These are phyloP conservation scores for Stemphylium vesicarium DNA, from an alignment of 2,329 filamentous ascomycete species.

Conservation along the genomic window DNA sequence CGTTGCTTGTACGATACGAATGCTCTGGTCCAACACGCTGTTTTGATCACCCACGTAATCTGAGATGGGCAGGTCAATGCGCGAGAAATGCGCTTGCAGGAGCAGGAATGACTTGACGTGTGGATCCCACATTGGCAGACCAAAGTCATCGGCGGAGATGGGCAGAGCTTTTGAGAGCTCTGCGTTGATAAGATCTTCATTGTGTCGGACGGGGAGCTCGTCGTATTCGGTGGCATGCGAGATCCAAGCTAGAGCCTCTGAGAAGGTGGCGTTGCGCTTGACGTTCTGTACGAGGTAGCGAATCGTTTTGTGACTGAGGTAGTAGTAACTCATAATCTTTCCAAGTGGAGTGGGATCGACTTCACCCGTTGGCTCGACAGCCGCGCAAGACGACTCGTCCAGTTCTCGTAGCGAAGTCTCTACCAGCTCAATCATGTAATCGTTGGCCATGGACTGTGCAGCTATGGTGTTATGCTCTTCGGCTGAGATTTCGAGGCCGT, in stretches of 20 bases:
- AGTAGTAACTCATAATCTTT: constrained; percentile 99
- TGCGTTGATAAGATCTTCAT: constrained; percentile 95
- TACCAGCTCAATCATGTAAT: constrained; percentile 93
- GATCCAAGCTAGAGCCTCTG: constrained; percentile 90
- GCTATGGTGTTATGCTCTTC: constrained; percentile 89
- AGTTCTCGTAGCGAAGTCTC: constrained; percentile 84
- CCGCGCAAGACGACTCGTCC: constrained; percentile 81
- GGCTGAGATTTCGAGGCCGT: constrained; percentile 89
- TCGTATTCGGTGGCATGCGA: constrained; percentile 93
- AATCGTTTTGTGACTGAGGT: constrained; percentile 90
- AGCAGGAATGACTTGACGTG: constrained; percentile 96
- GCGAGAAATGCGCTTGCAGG: constrained; percentile 92
- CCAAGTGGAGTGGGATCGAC: constrained; percentile 89
- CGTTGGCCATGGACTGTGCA: constrained; percentile 86
- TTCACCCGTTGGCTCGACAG: constrained; percentile 83
- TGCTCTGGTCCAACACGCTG: constrained; percentile 88
- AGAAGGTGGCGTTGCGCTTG: constrained; percentile 76
- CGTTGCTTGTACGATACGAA: constrained; percentile 94
- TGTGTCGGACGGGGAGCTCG: constrained; percentile 95
- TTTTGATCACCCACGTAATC: constrained; percentile 97
- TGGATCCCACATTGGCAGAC: constrained; percentile 95
- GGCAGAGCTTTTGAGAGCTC: constrained; percentile 85
- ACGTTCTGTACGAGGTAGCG: constrained; percentile 80
- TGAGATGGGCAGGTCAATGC: constrained; percentile 88
- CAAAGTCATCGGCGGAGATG: constrained; percentile 66